Evolutionary conservation across 129 eudicot genomes (phyloP).

Genomic region (Lactuca sativa): DNA sequence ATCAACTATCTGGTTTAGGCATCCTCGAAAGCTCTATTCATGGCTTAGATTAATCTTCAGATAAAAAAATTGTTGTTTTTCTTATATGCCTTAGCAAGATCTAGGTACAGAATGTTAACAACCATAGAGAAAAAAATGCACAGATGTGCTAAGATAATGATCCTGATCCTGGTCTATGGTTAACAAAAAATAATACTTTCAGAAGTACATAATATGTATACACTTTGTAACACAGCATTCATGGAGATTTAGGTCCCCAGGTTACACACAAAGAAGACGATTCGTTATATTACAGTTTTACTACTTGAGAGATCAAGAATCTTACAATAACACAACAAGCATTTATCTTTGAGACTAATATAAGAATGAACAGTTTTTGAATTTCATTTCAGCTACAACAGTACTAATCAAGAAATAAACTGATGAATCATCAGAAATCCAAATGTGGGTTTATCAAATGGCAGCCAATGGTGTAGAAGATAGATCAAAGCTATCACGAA

Average conservation of each 20-base stretch:
- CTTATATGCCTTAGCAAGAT: background rate
- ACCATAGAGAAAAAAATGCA: background rate
- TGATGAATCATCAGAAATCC: slow-evolving; percentile 8
- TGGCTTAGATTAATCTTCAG: background rate
- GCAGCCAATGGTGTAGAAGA: slow-evolving; percentile 40
- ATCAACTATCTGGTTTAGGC: no score
- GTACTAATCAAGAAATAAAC: slow-evolving; percentile 14
- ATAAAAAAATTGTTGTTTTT: background rate
- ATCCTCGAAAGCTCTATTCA: no score
- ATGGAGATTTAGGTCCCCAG: slow-evolving; percentile 2
- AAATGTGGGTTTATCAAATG: slow-evolving; percentile 19
- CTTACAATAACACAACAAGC: slow-evolving; percentile 24
- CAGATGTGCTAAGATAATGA: background rate
- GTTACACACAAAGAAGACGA: slow-evolving; percentile 5
- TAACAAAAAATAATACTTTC: slow-evolving; percentile 13
- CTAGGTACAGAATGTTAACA: background rate
- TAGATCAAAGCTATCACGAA: slow-evolving; percentile 42
- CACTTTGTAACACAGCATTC: background rate
- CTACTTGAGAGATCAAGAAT: slow-evolving; percentile 23
- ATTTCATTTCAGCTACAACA: slow-evolving; percentile 22
- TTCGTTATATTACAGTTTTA: background rate
- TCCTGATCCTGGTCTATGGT: background rate
- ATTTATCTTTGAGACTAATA: slow-evolving; percentile 23
- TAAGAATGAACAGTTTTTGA: slow-evolving; percentile 25
- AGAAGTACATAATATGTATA: slow-evolving; percentile 16